A percentile compares a stretch with the other conserved stretches of the same genome.
phyloP scores from a whole-genome alignment of 1,284 basidiomycete genomes.

The Cerrena zonata region DNA sequence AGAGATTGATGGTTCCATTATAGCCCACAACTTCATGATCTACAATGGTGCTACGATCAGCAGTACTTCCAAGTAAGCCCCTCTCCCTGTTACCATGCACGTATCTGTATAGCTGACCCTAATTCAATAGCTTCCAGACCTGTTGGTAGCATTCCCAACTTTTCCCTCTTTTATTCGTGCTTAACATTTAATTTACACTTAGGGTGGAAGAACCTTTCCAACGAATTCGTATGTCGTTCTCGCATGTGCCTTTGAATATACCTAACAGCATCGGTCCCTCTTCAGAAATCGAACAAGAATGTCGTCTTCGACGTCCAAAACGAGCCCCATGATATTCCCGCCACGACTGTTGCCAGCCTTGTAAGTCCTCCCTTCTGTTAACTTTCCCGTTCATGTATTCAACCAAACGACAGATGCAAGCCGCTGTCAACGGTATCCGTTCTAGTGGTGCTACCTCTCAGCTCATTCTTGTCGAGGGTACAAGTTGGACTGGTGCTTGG shows the following conservation, averaged over 20 bases:
- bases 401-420: conserved; percentile 48
- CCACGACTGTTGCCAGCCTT: conserved; percentile 39
- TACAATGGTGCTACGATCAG: conserved; percentile 48
- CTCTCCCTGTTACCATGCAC: background rate
- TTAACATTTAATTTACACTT: background rate
- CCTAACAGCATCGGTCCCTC: background rate
- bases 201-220: conserved; percentile 56
- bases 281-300: conserved; percentile 42
- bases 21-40: conserved; percentile 59
- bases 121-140: conserved; percentile 46
- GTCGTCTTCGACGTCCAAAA: conserved; percentile 61
- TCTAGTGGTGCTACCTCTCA: conserved; percentile 53
- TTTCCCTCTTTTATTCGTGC: background rate
- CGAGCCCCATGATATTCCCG: conserved; percentile 53
- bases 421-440: conserved; percentile 57
- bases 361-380: conserved; percentile 25
- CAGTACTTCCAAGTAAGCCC: conserved; percentile 41
- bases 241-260: background rate
- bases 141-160: conserved; percentile 29
- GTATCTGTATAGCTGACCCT: conserved; percentile 19
- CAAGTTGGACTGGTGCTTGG: conserved; percentile 33
- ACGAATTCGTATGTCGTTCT: conserved; percentile 40
- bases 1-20: conserved; percentile 5
- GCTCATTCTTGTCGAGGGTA: conserved; percentile 43
- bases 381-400: conserved; percentile 4